These are phyloP conservation scores for Ophiostoma tasmaniense DNA, from an alignment of 2,329 filamentous ascomycete genomes.

Conservation along the genomic window DNA sequence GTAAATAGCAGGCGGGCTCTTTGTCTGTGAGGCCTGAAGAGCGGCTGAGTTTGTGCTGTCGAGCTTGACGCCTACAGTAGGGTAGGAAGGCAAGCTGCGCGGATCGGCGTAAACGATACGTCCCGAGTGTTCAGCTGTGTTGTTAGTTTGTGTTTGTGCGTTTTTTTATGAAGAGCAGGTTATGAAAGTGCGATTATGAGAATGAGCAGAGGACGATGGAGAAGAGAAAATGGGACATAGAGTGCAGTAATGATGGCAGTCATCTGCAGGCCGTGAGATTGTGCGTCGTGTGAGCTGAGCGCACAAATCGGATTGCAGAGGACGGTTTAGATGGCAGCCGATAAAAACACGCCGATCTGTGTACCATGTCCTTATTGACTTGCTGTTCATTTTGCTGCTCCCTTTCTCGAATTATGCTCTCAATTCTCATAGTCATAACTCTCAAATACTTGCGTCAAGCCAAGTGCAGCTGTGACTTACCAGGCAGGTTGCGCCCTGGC, in stretches of 20 bases:
- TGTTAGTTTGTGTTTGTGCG: not conserved
- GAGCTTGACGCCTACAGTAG: slow-evolving; percentile 52
- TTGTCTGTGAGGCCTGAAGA: slow-evolving; percentile 4
- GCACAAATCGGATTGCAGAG: not conserved
- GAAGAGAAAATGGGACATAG: too few species aligned
- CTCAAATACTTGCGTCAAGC: not conserved
- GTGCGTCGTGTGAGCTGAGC: not conserved
- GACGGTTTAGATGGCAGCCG: not conserved
- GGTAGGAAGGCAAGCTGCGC: slow-evolving; percentile 65
- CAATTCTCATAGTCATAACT: not conserved
- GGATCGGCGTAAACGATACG: slow-evolving; percentile 63
- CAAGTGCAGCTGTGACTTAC: not conserved
- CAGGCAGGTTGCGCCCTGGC: not conserved
- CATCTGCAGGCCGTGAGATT: not conserved
- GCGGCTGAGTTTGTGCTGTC: slow-evolving; percentile 25
- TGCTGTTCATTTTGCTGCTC: not conserved
- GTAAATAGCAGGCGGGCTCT: slow-evolving; percentile 13
- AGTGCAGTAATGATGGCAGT: not conserved
- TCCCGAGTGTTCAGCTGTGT: slow-evolving; percentile 23
- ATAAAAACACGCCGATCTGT: not conserved
- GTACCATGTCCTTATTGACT: not conserved
- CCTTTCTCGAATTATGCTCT: not conserved
- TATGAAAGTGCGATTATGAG: not conserved
- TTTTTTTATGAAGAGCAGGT: not conserved
- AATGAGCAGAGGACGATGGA: not conserved